Conservation (phyloP, 192 early-diverging fungal species). For the Lobosporangium transversale region DNA sequence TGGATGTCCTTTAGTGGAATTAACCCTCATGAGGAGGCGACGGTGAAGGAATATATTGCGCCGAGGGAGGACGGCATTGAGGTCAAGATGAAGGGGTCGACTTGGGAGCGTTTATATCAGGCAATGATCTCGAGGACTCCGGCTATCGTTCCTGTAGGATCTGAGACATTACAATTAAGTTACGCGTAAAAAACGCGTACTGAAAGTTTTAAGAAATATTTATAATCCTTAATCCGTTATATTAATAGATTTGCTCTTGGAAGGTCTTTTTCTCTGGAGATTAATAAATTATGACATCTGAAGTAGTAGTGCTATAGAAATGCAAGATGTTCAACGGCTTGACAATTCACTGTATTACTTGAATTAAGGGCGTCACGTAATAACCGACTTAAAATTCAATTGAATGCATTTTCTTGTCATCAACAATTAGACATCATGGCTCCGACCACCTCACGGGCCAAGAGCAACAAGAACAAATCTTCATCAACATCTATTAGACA, state of each 20-base stretch:
- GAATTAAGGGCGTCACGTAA: too few relatives aligned
- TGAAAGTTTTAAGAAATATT: not conserved
- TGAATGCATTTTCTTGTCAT: too few relatives aligned
- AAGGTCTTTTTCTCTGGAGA: too few relatives aligned
- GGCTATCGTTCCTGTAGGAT: slow-evolving; percentile 33
- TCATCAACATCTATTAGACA: not conserved
- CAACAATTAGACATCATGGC: too few relatives aligned
- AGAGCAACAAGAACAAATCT: slow-evolving; percentile 10
- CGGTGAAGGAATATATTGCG: slow-evolving; percentile 15
- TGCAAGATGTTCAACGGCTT: too few relatives aligned
- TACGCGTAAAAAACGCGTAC: slow-evolving; percentile 32
- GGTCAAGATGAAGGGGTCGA: slow-evolving; percentile 30
- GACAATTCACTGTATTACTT: too few relatives aligned
- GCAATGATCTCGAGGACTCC: slow-evolving; percentile 37
- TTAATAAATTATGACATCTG: not conserved
- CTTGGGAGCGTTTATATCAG: slow-evolving; percentile 47
- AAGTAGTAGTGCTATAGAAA: not conserved
- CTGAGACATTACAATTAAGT: slow-evolving; percentile 35
- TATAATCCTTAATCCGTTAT: not conserved
- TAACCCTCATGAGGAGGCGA: slow-evolving; percentile 7
- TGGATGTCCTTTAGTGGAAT: slow-evolving; percentile 40
- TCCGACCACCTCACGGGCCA: slow-evolving; percentile 24
- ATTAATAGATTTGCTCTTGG: too few relatives aligned
- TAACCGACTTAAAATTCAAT: too few relatives aligned
- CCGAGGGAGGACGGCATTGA: slow-evolving; percentile 43